Evolutionary conservation across 345 rosid species (phyloP), one percentile per base, ranked within the genome.

Genomic region (Euclidium syriacum): DNA sequence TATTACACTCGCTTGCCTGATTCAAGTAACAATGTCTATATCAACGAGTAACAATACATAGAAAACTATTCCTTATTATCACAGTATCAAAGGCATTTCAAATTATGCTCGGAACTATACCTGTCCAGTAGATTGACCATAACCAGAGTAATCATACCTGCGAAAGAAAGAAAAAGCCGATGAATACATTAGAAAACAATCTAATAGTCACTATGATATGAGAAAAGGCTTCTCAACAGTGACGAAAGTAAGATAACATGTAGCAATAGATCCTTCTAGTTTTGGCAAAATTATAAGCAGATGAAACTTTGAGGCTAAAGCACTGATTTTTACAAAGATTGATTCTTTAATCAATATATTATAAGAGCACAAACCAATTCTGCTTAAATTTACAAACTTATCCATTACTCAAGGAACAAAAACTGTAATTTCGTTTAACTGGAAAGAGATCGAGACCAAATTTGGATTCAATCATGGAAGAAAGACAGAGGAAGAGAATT

Each of bases 111-210:
- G 12, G 38, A 8, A 46, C 19, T 79, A 22, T 41, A 92, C 96
- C 96, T 89, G 88, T 72, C 98, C 98, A 19, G 82, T 85, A 46
- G 98, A 92, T 55, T 79, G 95, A 67, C 98, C 98, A 57, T 92
- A 92, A 48, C 98, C 97, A 53, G 98, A 92, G 72, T 92, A 92
- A 76, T 92, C 98, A 52, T 89, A 89, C 76, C 98, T 92, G 77
- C 4, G 64, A 62, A 60, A 68, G 23, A 7, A 29, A 60, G 66
- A 18, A 7, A 29, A 61, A 58, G 27, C 22, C 54, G 0, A n/a
- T n/a, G 10, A 1, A 55, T n/a, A 0, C 4, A 47, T 48, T 3
- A 48, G 3, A 16, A 34, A 35, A 23, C 22, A 51, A 49, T 49
- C 48, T 5, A 5, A 15, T 14, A 35, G 12, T 23, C 46, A 10